These are phyloP conservation scores for Alternaria solani DNA, from an alignment of 2,329 filamentous ascomycete genomes.

Conservation along the genomic window DNA sequence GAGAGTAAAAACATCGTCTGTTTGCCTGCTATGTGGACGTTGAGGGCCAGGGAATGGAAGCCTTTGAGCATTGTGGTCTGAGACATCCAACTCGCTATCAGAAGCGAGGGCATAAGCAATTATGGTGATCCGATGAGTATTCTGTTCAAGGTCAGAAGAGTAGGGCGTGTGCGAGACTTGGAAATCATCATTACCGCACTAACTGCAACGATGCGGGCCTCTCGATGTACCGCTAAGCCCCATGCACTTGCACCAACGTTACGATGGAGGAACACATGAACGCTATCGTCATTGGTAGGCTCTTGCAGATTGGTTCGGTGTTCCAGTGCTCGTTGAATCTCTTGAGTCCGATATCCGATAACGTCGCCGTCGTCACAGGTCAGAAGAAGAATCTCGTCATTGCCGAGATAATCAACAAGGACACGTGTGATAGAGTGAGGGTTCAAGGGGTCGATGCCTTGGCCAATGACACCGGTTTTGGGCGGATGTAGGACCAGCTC, in stretches of 20 bases:
- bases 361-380: conserved; percentile 66
- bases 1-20: conserved; percentile 34
- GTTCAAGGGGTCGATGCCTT: conserved; percentile 44
- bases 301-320: conserved; percentile 10
- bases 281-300: conserved; percentile 52
- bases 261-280: conserved; percentile 71
- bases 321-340: conserved; percentile 38
- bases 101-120: conserved; percentile 64
- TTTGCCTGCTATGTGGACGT: conserved; percentile 38
- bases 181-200: conserved; percentile 60
- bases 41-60: conserved; percentile 9
- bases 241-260: conserved; percentile 84
- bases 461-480: conserved; percentile 35
- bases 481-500: conserved; percentile 52
- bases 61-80: conserved; percentile 3
- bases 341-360: conserved; percentile 50
- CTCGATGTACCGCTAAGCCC: conserved; percentile 83
- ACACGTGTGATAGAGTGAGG: conserved; percentile 58
- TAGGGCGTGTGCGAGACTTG: background rate
- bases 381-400: conserved; percentile 60
- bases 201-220: conserved; percentile 85
- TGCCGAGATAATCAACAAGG: conserved; percentile 55
- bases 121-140: conserved; percentile 67
- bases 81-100: background rate
- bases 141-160: conserved; percentile 49